Evolutionary conservation across 257 asterid species (phyloP).

Genomic region (Verbena officinalis): DNA sequence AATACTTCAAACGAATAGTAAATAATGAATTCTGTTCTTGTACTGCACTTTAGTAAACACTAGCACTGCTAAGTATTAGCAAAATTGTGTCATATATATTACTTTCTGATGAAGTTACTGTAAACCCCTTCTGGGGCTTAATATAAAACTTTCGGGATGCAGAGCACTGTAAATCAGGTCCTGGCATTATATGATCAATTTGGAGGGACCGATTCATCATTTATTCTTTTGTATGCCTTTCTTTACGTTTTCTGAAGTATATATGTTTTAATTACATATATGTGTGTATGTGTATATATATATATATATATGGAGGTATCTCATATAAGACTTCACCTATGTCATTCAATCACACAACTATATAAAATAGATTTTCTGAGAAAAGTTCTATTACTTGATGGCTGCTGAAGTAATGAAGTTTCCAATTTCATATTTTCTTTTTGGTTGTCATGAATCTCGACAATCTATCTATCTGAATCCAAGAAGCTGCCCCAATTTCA

Average conservation of each 20-base stretch:
- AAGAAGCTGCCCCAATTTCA: neutral
- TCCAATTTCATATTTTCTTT: conserved; percentile 8
- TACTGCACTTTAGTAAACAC: conserved; percentile 2
- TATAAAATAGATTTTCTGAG: neutral
- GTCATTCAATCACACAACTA: conserved; percentile 10
- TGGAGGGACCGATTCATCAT: neutral
- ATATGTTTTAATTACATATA: no score
- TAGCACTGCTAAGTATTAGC: neutral
- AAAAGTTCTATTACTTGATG: neutral
- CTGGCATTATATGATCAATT: conserved; percentile 15
- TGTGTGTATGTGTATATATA: no score
- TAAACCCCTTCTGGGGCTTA: conserved; percentile 12
- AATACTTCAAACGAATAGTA: neutral
- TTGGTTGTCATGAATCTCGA: conserved; percentile 1
- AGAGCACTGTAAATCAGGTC: neutral
- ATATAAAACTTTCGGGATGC: neutral
- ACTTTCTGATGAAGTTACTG: neutral
- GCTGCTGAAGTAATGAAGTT: neutral
- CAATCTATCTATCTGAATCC: no score
- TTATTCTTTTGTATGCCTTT: neutral
- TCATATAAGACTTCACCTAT: conserved; percentile 9
- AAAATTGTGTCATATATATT: neutral
- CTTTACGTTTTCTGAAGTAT: neutral
- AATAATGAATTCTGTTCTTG: neutral
- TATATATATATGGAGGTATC: neutral